Evolutionary conservation across 805 yeast genomes (phyloP).

Genomic region (Spathaspora arborariae): DNA sequence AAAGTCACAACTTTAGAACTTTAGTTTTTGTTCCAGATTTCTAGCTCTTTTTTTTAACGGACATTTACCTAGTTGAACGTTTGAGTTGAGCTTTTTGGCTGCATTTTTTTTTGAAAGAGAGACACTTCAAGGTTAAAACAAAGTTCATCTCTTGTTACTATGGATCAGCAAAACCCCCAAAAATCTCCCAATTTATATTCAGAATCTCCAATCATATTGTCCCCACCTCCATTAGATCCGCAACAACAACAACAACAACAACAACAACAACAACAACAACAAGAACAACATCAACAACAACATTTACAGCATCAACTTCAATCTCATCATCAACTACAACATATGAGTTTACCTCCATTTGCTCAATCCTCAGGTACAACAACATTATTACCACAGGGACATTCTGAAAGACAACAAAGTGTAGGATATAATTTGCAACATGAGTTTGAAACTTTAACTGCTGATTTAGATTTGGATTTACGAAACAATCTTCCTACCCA

Average conservation of each 20-base stretch:
- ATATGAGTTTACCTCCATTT: not conserved
- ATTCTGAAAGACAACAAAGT: conserved; percentile 34
- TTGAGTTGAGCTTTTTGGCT: not conserved
- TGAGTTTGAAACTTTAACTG: conserved; percentile 44
- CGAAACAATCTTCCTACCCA: conserved; percentile 11
- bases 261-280: conserved; percentile 2
- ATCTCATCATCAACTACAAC: not conserved
- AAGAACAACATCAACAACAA: not conserved
- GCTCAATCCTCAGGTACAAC: not conserved
- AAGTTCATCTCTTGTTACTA: not conserved
- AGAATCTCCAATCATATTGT: conserved; percentile 37
- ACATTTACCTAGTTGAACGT: not conserved
- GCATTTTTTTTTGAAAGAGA: not conserved
- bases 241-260: conserved; percentile 7
- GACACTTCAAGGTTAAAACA: not conserved
- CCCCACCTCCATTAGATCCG: conserved; percentile 38
- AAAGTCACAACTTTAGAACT: not conserved
- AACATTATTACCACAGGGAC: conserved; percentile 2
- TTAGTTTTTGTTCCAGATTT: too few species aligned
- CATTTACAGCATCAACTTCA: not conserved
- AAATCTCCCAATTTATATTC: conserved; percentile 5
- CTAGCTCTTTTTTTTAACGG: not conserved
- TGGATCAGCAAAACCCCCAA: conserved; percentile 6
- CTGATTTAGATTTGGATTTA: conserved; percentile 44
- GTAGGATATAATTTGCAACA: conserved; percentile 45